phyloP scores from a whole-genome alignment of 2,329 filamentous ascomycete species.

The Apiospora pterosperma region DNA sequence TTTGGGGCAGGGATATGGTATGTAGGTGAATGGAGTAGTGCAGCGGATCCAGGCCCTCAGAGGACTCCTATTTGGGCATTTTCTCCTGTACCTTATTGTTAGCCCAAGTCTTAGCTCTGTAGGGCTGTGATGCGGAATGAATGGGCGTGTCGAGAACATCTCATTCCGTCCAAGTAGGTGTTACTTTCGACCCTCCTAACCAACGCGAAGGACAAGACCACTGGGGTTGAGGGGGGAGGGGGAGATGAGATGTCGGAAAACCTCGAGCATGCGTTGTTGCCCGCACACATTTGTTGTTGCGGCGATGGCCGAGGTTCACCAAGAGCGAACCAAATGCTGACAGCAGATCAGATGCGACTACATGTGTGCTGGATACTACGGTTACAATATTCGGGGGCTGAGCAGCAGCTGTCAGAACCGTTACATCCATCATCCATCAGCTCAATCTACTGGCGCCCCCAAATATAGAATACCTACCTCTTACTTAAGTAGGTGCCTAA shows the following conservation, averaged over 20 bases:
- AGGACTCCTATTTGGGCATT: not conserved
- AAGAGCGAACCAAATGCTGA: constrained; percentile 2
- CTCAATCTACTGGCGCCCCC: not conserved
- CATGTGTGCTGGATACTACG: not conserved
- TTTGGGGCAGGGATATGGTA: not conserved
- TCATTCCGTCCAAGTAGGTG: not conserved
- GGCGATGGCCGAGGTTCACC: not conserved
- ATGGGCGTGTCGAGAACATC: not conserved
- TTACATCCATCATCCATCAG: not conserved
- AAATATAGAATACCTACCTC: no score
- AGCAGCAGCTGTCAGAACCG: not conserved
- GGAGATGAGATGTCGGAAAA: not conserved
- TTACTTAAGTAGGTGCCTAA: no score
- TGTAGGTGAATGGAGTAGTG: not conserved
- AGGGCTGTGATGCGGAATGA: constrained; percentile 1
- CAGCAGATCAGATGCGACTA: not conserved
- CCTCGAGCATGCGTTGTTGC: not conserved
- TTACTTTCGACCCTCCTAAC: not conserved
- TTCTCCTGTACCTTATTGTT: not conserved
- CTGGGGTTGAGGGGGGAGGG: not conserved
- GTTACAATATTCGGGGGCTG: not conserved
- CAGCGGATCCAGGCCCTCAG: not conserved
- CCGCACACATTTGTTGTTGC: not conserved
- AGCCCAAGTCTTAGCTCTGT: not conserved
- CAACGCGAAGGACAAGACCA: not conserved